These are phyloP conservation scores for Tricholoma bakamatsutake DNA, from an alignment of 768 basidiomycete genomes.

Conservation along the genomic window DNA sequence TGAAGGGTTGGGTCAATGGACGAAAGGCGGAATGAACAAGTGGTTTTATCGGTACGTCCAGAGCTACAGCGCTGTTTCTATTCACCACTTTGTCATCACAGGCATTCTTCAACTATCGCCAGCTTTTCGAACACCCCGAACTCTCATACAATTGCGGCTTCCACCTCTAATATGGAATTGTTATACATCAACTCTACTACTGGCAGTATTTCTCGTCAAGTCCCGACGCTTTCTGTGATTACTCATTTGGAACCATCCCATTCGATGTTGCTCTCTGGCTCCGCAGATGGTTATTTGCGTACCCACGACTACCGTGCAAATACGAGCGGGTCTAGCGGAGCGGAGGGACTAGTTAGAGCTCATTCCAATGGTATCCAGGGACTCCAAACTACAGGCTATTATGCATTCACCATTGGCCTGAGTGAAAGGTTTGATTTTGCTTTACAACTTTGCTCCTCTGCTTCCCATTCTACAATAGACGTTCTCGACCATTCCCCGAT, in stretches of 20 bases:
- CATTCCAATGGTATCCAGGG: slow-evolving; percentile 82
- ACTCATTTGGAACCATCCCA: slow-evolving; percentile 64
- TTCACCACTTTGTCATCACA: slow-evolving; percentile 5
- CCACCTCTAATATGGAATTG: slow-evolving; percentile 56
- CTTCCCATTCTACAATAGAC: slow-evolving; percentile 40
- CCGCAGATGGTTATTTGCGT: slow-evolving; percentile 68
- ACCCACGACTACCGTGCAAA: slow-evolving; percentile 67
- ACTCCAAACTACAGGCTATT: slow-evolving; percentile 72
- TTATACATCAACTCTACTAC: slow-evolving; percentile 69
- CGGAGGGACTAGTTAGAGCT: slow-evolving; percentile 60
- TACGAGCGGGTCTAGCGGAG: slow-evolving; percentile 37
- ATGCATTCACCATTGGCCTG: slow-evolving; percentile 83
- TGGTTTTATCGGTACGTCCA: slow-evolving; percentile 66
- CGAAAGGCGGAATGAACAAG: slow-evolving; percentile 80
- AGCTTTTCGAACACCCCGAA: slow-evolving; percentile 44
- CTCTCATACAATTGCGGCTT: slow-evolving; percentile 52
- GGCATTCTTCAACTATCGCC: slow-evolving; percentile 21
- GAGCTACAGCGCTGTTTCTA: background rate
- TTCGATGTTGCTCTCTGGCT: slow-evolving; percentile 60
- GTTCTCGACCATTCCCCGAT: slow-evolving; percentile 83
- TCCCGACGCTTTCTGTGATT: slow-evolving; percentile 48
- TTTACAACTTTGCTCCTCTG: background rate
- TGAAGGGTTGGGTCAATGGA: slow-evolving; percentile 71
- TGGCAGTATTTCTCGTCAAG: slow-evolving; percentile 56
- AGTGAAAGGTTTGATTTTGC: slow-evolving; percentile 58